Percentiles rank a stretch among this genome's conserved stretches.
Conservation (phyloP, 2,329 filamentous ascomycete species). For the Aureobasidium sp. region DNA sequence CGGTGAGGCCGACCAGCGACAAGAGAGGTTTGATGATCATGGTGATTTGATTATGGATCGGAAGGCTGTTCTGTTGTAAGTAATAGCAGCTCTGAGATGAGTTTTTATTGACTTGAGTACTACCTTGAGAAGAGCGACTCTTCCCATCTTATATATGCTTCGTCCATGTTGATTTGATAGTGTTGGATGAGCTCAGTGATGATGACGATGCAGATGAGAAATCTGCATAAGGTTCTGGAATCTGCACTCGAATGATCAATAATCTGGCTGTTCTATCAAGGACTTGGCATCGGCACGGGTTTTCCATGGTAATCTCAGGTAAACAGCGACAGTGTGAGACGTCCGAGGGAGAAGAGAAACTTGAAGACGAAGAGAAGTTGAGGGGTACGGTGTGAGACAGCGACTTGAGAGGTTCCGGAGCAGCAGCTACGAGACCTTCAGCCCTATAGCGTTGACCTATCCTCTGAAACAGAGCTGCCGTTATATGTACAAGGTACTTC, state of each 20-base stretch:
- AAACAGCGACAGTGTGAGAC: not conserved
- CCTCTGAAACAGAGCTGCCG: not conserved
- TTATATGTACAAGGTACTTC: not conserved
- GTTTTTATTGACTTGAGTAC: not conserved
- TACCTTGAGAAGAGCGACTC: not conserved
- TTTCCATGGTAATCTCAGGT: not conserved
- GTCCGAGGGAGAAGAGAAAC: not conserved
- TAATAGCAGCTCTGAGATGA: not conserved
- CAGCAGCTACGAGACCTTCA: not conserved
- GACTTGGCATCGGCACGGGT: not conserved
- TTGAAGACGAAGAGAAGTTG: not conserved
- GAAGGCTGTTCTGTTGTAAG: not conserved
- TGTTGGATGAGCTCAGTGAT: not conserved
- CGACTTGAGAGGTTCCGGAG: not conserved
- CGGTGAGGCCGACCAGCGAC: not conserved
- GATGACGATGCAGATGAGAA: not conserved
- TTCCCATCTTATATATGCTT: not conserved
- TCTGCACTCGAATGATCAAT: not conserved
- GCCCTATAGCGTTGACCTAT: not conserved
- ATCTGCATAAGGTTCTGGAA: not conserved
- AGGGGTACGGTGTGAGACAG: no score
- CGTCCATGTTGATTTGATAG: not conserved
- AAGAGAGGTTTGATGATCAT: constrained; percentile 3
- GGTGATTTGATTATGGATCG: not conserved
- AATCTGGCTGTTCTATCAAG: not conserved